These are phyloP conservation scores for Diaporthe aspalathi DNA, from an alignment of 2,329 filamentous ascomycete genomes.

Conservation along the genomic window DNA sequence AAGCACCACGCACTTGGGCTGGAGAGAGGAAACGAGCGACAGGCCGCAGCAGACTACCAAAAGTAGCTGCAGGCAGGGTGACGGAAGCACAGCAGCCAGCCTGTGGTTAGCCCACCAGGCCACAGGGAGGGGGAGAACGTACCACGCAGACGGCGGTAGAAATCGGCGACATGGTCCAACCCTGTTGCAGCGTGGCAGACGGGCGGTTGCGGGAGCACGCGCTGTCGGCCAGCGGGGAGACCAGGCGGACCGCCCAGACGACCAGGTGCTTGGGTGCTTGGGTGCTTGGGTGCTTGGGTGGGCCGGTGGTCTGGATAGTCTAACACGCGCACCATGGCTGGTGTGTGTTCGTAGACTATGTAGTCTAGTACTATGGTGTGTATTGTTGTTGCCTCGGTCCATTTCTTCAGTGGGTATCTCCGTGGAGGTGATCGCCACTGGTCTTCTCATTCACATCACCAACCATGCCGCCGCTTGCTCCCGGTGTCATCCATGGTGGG, in stretches of 20 bases:
- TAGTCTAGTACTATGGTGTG: too few species aligned
- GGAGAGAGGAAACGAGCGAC: conserved; percentile 25
- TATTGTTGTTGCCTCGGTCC: neutral
- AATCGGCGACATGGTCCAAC: conserved; percentile 18
- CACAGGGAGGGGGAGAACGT: conserved; percentile 15
- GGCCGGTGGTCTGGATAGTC: neutral
- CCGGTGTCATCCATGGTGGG: neutral
- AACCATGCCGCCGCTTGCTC: neutral
- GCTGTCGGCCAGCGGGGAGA: conserved; percentile 26
- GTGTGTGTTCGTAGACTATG: too few species aligned
- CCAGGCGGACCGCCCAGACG: conserved; percentile 21
- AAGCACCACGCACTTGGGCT: conserved; percentile 5
- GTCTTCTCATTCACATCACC: neutral
- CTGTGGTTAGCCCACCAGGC: conserved; percentile 11
- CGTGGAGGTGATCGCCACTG: conserved; percentile 3
- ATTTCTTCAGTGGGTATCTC: neutral
- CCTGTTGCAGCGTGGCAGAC: conserved; percentile 1
- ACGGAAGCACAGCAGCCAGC: conserved; percentile 14
- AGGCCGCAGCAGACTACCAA: neutral
- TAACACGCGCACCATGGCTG: too few species aligned
- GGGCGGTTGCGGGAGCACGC: conserved; percentile 35
- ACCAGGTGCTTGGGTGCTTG: conserved; percentile 15
- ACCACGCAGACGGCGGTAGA: neutral
- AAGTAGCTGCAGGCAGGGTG: conserved; percentile 23
- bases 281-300: conserved; percentile 7